Evolutionary conservation across 2,329 filamentous ascomycete genomes (phyloP), one percentile per base, ranked within the genome.

Genomic region (Bipolaris gigantea): DNA sequence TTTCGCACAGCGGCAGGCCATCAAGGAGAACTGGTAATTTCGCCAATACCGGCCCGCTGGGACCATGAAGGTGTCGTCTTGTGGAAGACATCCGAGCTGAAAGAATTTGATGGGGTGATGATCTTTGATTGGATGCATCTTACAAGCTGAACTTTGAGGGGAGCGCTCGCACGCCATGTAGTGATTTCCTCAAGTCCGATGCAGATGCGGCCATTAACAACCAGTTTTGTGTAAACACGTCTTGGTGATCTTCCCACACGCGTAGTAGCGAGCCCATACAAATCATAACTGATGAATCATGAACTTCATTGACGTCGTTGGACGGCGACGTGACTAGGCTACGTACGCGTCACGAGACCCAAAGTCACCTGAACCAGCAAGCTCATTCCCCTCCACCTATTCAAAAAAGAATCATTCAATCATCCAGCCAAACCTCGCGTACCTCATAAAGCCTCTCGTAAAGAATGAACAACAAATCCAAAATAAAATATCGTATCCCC

Each of bases 1-100:
- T 72, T 51, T 61, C 66, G 19, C 63, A 72, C 27, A 65, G 64
- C 13, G 51, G 67, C 7, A 74, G 73, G 48, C 46, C 65, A 18
- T 69, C 72, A 4, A 73, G 70, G 51, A 70, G 57, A 35, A 23
- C 34, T 43, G 59, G 56, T 5, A 55, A 46, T 9, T 27, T 32
- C n/a, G 36, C 15, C 1, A 61, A 61, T 13, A 47, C 30, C 41
- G 56, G 59, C 18, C 57, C 48, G 19, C 33, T 67, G 25, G 54
- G 56, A 19, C 39, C 55, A 48, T 66, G 27, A 42, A 60, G 9
- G 13, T 7, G 25, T 15, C 4, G 4, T 16, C 10, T 36, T 8
- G 6, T n/a, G 11, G 21, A 2, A 1, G 16, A 3, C 0, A 16
- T 16, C 5, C 1, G 9, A 10, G 15, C 6, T 2, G 10, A 25